A percentile compares a stretch with the other conserved stretches of the same genome.
Evolutionary conservation across 2,329 filamentous ascomycete species (phyloP).

Genomic region (Penicillium sp.): DNA sequence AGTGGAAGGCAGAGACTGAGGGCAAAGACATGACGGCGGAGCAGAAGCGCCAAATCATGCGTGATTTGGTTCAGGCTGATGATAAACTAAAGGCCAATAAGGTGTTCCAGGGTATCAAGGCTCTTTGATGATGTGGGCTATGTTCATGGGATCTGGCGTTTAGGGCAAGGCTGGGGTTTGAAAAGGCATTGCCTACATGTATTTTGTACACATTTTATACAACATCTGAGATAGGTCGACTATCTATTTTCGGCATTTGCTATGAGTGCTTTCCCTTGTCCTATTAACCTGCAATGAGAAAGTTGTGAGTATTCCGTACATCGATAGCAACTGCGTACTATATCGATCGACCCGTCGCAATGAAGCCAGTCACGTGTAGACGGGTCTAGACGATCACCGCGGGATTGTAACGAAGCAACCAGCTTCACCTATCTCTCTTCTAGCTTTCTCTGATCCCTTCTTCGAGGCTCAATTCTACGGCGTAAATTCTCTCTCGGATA

Average conservation of each 20-base stretch:
- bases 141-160: slow-evolving; percentile 18
- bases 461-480: background rate
- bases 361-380: slow-evolving; percentile 18
- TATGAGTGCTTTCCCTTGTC: background rate
- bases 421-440: background rate
- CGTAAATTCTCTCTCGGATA: background rate
- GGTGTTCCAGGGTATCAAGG: slow-evolving; percentile 49
- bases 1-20: slow-evolving; percentile 77
- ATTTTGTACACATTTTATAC: slow-evolving; percentile 1
- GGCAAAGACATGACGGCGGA: slow-evolving; percentile 59
- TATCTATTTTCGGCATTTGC: no score
- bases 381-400: slow-evolving; percentile 20
- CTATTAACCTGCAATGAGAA: no score
- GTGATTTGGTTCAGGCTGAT: slow-evolving; percentile 72
- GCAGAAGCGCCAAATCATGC: slow-evolving; percentile 74
- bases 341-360: background rate
- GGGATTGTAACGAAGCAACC: slow-evolving; percentile 9
- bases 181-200: slow-evolving; percentile 3
- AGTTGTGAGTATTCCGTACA: no score
- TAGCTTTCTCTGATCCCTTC: background rate
- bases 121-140: slow-evolving; percentile 34
- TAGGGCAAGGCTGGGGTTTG: slow-evolving; percentile 1
- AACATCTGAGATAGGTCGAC: background rate
- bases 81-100: slow-evolving; percentile 59
- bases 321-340: no score